phyloP scores from a whole-genome alignment of 306 rosid species.

The Pyrus communis region DNA sequence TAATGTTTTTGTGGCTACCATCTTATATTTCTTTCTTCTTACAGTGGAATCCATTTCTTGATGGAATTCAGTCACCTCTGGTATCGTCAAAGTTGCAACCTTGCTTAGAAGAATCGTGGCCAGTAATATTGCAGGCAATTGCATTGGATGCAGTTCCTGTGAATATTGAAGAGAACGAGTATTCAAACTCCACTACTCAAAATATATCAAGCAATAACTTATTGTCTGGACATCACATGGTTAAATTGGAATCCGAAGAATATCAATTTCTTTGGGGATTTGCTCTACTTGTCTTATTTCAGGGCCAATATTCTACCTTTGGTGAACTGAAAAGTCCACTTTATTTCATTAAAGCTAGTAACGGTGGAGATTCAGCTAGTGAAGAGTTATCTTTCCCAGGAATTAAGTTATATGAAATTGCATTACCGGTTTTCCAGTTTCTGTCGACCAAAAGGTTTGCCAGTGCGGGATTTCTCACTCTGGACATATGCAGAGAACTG shows the following conservation, averaged over 20 bases:
- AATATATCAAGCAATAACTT: slow-evolving; percentile 30
- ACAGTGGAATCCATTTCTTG: slow-evolving; percentile 89
- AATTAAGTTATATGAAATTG: slow-evolving; percentile 63
- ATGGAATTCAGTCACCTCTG: slow-evolving; percentile 80
- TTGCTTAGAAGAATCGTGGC: slow-evolving; percentile 97
- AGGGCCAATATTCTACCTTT: slow-evolving; percentile 46
- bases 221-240: slow-evolving; percentile 73
- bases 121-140: slow-evolving; percentile 91
- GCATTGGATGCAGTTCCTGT: slow-evolving; percentile 86
- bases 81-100: slow-evolving; percentile 67
- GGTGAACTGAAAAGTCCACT: slow-evolving; percentile 44
- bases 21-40: slow-evolving; percentile 24
- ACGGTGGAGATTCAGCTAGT: slow-evolving; percentile 31
- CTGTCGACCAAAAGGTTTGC: slow-evolving; percentile 61
- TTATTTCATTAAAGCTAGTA: slow-evolving; percentile 31
- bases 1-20: slow-evolving; percentile 10
- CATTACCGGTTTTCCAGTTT: slow-evolving; percentile 77
- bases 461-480: slow-evolving; percentile 50
- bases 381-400: slow-evolving; percentile 44
- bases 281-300: slow-evolving; percentile 74
- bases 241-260: slow-evolving; percentile 60
- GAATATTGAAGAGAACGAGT: slow-evolving; percentile 42
- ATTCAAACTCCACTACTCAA: slow-evolving; percentile 19
- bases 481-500: slow-evolving; percentile 72
- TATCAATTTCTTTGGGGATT: slow-evolving; percentile 85